Conservation (phyloP, 441 rosid species). For the Populus hybrid region DNA sequence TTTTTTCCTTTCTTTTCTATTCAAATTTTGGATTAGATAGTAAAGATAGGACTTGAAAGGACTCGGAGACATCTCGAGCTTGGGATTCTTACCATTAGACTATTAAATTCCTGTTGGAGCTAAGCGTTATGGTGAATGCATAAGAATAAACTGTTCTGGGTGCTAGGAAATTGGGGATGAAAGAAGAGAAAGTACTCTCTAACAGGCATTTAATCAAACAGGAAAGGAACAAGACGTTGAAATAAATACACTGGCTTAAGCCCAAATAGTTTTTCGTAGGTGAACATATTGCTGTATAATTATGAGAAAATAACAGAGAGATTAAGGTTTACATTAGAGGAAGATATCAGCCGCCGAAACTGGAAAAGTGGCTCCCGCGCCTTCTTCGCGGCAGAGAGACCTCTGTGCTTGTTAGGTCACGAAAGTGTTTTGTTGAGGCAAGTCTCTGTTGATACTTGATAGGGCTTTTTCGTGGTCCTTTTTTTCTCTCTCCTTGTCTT, state of each 20-base stretch:
- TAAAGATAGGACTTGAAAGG: neutral
- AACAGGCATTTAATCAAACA: conserved; percentile 44
- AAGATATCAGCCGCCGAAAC: conserved; percentile 4
- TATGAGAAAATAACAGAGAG: neutral
- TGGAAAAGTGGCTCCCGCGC: neutral
- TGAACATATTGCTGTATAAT: neutral
- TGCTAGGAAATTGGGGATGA: neutral
- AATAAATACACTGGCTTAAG: neutral
- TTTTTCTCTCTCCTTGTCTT: too few relatives aligned
- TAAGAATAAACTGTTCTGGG: neutral
- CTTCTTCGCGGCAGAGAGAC: neutral
- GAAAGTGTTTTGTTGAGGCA: neutral
- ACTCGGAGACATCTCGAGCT: neutral
- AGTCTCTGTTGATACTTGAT: too few relatives aligned
- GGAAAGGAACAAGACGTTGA: conserved; percentile 18
- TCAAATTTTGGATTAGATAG: neutral
- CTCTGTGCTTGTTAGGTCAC: neutral
- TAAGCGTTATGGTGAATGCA: neutral
- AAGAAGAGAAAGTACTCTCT: neutral
- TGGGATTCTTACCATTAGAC: neutral
- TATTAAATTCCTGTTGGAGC: neutral
- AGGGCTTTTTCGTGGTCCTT: too few relatives aligned
- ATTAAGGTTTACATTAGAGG: conserved; percentile 23
- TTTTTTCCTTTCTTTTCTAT: neutral
- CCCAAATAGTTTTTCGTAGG: neutral